Evolutionary conservation across 1,139 yeast species (phyloP), one percentile per base, ranked within the genome.

Genomic region (Candida tetrigidarum): DNA sequence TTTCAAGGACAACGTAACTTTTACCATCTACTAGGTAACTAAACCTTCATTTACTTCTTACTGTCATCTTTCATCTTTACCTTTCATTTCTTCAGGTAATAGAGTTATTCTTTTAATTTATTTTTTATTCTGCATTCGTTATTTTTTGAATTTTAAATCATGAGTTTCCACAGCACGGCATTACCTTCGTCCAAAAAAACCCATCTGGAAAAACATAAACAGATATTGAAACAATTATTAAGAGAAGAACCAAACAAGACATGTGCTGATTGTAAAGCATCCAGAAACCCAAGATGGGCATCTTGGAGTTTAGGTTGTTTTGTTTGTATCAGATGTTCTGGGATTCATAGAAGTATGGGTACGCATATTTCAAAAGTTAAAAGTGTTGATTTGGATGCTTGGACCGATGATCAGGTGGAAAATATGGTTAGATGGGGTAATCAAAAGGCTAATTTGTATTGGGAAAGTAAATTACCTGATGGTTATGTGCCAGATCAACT

Each of bases 271-370:
- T 93, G 99, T 67, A 93, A 93, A 64, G 77, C 83, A 0, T 78
- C 93, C 14, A 80, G 86, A 35, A 96, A 92, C 65, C 99, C 99
- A 12, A 76, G 99, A 45, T 93, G 99, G 99, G 97, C 98, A 9
- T 85, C 96, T 18, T 93, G 98, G 97, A 90, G 85, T 56, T 67
- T 93, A 48, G 99, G 99, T 25, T 82, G 96, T 49, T 92, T 93
- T 59, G 78, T 93, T 37, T 93, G 99, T 66, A 93, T 93, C 49
- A 59, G 80, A 50, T 93, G 99, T 67, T 91, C 97, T 1, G 99
- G 99, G 3, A 86, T 92, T 52, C 99, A 93, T 63, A 78, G 98
- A 62, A 82, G 95, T 46, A 83, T 93, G 86, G 98, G 99, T 2
- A 91, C 97, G 0, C 99, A 93, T 66, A 89, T 92, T 41, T 83